Percentiles rank a stretch among this genome's conserved stretches.
Evolutionary conservation across 768 basidiomycete species (phyloP).

Genomic region (Tulasnella sp.): DNA sequence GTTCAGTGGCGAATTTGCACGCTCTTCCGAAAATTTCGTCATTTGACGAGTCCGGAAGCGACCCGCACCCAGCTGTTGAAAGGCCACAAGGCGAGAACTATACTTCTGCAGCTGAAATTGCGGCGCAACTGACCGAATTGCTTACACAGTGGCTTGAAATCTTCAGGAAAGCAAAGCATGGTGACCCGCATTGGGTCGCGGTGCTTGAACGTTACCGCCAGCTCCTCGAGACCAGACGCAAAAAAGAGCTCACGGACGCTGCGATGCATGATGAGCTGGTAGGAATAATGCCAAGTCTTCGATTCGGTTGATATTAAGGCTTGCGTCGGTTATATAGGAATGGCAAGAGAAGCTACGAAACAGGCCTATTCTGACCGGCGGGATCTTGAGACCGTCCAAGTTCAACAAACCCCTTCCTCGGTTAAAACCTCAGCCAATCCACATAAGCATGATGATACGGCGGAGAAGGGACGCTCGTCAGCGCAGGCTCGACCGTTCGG

Average conservation of each 20-base stretch:
- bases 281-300: conserved; percentile 32
- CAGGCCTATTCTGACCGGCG: conserved; percentile 69
- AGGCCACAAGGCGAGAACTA: conserved; percentile 23
- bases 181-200: conserved; percentile 47
- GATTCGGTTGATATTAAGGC: neutral
- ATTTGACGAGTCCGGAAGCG: conserved; percentile 48
- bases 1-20: conserved; percentile 47
- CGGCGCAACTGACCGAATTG: neutral
- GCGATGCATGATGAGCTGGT: conserved; percentile 55
- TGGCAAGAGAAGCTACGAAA: conserved; percentile 54
- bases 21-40: conserved; percentile 26
- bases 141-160: conserved; percentile 54
- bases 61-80: conserved; percentile 12
- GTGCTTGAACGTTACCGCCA: conserved; percentile 58
- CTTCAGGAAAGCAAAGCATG: conserved; percentile 53
- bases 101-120: neutral
- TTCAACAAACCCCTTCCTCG: conserved; percentile 72
- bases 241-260: conserved; percentile 49
- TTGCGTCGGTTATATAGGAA: conserved; percentile 42
- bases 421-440: conserved; percentile 70
- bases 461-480: conserved; percentile 47
- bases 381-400: conserved; percentile 58
- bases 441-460: conserved; percentile 67
- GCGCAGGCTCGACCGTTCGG: conserved; percentile 44
- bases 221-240: conserved; percentile 51